Conservation (phyloP, 495 filamentous ascomycete genomes). For the Lophium mytilinum region DNA sequence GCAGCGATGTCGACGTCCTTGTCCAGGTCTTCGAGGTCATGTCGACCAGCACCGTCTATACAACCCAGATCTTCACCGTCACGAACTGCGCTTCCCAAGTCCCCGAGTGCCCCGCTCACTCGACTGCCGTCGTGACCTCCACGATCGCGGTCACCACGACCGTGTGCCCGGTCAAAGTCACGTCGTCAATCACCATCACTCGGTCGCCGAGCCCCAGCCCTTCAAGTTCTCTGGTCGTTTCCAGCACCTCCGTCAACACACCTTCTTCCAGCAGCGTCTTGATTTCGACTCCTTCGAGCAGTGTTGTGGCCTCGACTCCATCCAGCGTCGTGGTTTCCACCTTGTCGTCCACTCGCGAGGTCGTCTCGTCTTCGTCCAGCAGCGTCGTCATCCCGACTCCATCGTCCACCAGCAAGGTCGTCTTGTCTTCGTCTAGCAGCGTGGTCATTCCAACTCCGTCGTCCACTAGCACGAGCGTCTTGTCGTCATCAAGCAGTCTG, state of each 20-base stretch:
- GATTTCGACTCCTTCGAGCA: background rate
- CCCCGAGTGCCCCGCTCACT: constrained; percentile 1
- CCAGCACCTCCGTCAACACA: background rate
- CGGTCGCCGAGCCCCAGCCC: background rate
- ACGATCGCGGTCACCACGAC: constrained; percentile 12
- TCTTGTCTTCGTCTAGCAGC: background rate
- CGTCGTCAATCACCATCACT: background rate
- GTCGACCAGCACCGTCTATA: constrained; percentile 13
- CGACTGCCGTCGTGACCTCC: constrained; percentile 7
- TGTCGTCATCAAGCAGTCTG: background rate
- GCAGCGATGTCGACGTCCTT: background rate
- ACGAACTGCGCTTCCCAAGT: constrained; percentile 24
- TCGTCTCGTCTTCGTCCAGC: background rate
- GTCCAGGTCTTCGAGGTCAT: background rate
- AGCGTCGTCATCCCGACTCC: background rate
- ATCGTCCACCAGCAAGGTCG: background rate
- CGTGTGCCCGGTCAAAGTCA: constrained; percentile 10
- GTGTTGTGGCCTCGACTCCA: background rate
- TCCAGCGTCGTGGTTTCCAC: background rate
- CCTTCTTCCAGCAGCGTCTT: background rate
- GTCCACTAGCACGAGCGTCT: background rate
- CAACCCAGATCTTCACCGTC: constrained; percentile 14
- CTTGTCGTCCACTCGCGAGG: background rate
- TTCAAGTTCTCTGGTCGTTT: background rate
- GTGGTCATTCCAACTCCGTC: background rate